Percentiles rank a stretch among this genome's conserved stretches.
Conservation (phyloP, 306 rosid genomes). For the Trichosanthes truncata region DNA sequence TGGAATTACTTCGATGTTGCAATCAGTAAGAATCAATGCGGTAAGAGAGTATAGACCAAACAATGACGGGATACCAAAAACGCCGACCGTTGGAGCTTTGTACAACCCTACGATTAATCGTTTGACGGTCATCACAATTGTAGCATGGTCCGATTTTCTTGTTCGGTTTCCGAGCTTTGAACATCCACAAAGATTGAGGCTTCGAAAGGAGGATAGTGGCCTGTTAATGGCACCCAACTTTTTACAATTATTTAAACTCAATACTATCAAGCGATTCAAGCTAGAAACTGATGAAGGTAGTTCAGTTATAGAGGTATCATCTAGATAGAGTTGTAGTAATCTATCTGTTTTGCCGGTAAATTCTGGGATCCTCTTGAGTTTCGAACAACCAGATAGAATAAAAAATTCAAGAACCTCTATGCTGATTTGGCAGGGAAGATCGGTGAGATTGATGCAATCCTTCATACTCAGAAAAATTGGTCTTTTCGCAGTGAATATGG, state of each 20-base stretch:
- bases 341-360: background rate
- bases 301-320: background rate
- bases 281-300: background rate
- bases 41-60: background rate
- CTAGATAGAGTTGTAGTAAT: background rate
- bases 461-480: background rate
- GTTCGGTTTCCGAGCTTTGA: background rate
- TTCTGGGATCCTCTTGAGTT: constrained; percentile 4
- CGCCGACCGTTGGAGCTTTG: background rate
- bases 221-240: background rate
- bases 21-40: background rate
- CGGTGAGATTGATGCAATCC: background rate
- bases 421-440: background rate
- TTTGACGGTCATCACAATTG: too few species aligned
- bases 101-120: background rate
- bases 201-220: background rate
- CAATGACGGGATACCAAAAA: background rate
- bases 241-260: background rate
- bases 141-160: too few species aligned
- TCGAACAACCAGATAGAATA: background rate
- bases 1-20: background rate
- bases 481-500: background rate
- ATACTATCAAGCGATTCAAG: background rate
- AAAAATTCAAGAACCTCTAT: background rate
- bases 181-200: background rate